These are phyloP conservation scores for Astrephomene gubernaculifera DNA, from an alignment of 139 green algal species.

Conservation along the genomic window DNA sequence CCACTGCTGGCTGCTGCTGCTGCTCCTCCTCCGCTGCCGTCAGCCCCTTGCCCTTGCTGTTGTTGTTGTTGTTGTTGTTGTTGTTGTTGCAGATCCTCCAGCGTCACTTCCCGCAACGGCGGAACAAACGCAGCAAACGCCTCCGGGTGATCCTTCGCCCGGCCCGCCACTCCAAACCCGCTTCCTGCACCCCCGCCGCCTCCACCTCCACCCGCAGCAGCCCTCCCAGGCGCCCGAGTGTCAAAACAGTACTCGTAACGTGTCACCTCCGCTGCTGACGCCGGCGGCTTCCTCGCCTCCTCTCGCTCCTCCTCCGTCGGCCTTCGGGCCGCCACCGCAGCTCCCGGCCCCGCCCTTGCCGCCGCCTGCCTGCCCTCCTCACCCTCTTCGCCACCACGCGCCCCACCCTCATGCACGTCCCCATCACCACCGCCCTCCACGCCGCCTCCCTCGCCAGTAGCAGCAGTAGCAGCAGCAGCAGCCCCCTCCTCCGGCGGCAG, in stretches of 20 bases:
- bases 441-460: not conserved
- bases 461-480: constrained; percentile 1
- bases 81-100: constrained; percentile 16
- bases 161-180: not conserved
- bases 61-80: too few species aligned
- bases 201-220: not conserved
- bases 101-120: not conserved
- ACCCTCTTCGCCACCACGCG: too few species aligned
- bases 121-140: constrained; percentile 39
- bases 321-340: not conserved
- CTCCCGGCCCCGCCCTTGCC: too few species aligned
- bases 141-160: not conserved
- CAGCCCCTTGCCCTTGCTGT: too few species aligned
- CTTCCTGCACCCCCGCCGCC: not conserved
- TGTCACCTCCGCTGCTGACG: not conserved
- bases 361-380: too few species aligned
- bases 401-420: too few species aligned
- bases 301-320: constrained; percentile 8
- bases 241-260: constrained; percentile 40
- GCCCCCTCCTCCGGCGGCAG: not conserved
- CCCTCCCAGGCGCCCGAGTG: not conserved
- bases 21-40: too few species aligned
- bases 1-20: not conserved
- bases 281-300: not conserved
- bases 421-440: not conserved